Evolutionary conservation across 2,329 filamentous ascomycete genomes (phyloP).

Genomic region (Fusarium nanum): DNA sequence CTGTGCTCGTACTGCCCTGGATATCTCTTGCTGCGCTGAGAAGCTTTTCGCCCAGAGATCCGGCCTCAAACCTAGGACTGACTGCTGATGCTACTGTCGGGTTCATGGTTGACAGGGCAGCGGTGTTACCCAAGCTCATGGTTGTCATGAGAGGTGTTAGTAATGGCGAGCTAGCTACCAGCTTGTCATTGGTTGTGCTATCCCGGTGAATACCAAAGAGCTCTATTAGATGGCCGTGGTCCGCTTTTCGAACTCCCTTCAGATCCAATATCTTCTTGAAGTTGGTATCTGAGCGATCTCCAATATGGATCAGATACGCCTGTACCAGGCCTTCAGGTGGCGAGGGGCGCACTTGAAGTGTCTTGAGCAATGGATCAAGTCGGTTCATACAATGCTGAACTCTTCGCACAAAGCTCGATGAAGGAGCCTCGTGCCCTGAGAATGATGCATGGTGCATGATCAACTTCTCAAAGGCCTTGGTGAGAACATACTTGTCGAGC

Average conservation of each 20-base stretch:
- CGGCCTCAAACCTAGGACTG: constrained; percentile 77
- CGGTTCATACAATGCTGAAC: constrained; percentile 86
- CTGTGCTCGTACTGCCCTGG: constrained; percentile 56
- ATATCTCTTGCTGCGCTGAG: constrained; percentile 91
- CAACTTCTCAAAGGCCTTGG: constrained; percentile 80
- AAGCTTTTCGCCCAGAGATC: constrained; percentile 85
- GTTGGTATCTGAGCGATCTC: constrained; percentile 91
- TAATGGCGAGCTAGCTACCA: constrained; percentile 77
- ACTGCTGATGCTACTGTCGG: constrained; percentile 56
- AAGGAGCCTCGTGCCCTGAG: constrained; percentile 54
- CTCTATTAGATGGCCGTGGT: constrained; percentile 85
- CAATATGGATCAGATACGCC: constrained; percentile 97
- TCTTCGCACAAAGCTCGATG: constrained; percentile 81
- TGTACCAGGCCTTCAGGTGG: constrained; percentile 95
- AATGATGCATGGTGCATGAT: constrained; percentile 70
- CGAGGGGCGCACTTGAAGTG: constrained; percentile 90
- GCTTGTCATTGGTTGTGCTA: constrained; percentile 74
- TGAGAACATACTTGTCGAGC: constrained; percentile 91
- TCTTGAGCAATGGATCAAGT: constrained; percentile 93
- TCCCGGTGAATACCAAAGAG: constrained; percentile 86
- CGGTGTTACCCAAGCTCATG: constrained; percentile 53
- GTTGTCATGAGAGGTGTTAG: constrained; percentile 73
- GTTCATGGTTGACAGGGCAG: constrained; percentile 55
- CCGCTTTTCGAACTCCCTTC: constrained; percentile 88
- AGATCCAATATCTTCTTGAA: constrained; percentile 97